These are phyloP conservation scores for Cutaneotrichosporon spelunceum DNA, from an alignment of 1,284 basidiomycete genomes.

Conservation along the genomic window DNA sequence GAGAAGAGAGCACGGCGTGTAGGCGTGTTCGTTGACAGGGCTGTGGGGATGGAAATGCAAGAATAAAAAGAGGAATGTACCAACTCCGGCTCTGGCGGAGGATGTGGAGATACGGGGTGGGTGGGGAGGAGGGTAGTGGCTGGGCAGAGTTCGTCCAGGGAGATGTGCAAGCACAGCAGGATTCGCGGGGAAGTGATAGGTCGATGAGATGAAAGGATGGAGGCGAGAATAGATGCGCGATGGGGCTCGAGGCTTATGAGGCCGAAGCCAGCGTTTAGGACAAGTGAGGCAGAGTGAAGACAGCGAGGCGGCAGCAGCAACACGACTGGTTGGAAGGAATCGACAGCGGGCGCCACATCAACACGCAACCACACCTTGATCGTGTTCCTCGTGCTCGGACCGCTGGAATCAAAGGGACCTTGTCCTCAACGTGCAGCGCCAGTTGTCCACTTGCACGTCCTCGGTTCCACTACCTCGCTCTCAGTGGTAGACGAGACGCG, in stretches of 20 bases:
- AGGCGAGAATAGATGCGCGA: background rate
- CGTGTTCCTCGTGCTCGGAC: conserved; percentile 4
- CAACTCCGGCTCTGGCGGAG: background rate
- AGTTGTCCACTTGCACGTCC: background rate
- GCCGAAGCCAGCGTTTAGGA: background rate
- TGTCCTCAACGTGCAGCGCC: background rate
- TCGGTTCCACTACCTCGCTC: background rate
- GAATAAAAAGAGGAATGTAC: background rate
- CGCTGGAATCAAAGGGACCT: background rate
- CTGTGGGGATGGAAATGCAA: background rate
- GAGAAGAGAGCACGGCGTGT: background rate
- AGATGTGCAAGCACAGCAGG: background rate
- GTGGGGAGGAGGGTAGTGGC: background rate
- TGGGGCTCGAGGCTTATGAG: background rate
- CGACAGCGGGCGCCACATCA: conserved; percentile 2
- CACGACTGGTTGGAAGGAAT: background rate
- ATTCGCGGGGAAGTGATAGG: background rate
- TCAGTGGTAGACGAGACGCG: background rate
- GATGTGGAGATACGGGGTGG: background rate
- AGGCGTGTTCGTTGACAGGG: background rate
- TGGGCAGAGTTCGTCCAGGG: background rate
- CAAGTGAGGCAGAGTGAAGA: background rate
- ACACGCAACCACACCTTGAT: conserved; percentile 4
- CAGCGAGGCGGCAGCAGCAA: background rate
- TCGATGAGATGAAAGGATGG: background rate